A percentile compares a stretch with the other conserved stretches of the same genome.
Conservation (phyloP, 2,329 filamentous ascomycete genomes). For the Pyricularia sp. region DNA sequence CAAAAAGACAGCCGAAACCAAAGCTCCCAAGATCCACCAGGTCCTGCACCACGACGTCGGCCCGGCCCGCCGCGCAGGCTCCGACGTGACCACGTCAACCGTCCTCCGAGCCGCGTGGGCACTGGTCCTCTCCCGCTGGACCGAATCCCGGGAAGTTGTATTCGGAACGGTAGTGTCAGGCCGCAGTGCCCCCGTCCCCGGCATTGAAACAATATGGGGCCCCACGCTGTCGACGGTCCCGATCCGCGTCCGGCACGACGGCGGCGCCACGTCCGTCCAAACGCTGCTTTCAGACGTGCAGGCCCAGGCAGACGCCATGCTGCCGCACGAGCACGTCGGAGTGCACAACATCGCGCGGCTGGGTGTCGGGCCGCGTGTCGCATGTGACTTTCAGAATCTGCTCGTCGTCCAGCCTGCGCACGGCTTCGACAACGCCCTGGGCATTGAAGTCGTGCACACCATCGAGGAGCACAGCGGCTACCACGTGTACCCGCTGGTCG, state of each 20-base stretch:
- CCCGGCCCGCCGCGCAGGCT: background rate
- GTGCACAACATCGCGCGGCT: background rate
- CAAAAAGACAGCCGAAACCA: slow-evolving; percentile 1
- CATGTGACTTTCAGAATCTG: background rate
- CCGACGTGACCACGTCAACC: background rate
- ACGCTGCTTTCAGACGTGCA: background rate
- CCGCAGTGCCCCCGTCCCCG: slow-evolving; percentile 5
- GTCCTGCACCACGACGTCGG: background rate
- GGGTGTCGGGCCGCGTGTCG: background rate
- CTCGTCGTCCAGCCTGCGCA: slow-evolving; percentile 1
- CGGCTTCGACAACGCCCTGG: background rate
- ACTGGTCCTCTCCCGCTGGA: background rate
- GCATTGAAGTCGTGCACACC: background rate
- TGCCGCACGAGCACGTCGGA: background rate
- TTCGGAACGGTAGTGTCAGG: background rate
- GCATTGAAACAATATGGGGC: slow-evolving; percentile 15
- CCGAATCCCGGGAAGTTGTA: background rate
- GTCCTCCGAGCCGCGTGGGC: background rate
- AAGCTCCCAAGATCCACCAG: background rate
- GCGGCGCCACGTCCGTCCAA: slow-evolving; percentile 5
- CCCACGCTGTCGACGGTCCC: slow-evolving; percentile 20
- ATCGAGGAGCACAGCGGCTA: background rate
- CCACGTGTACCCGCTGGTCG: background rate
- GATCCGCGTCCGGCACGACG: slow-evolving; percentile 10
- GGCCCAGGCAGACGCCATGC: background rate